Evolutionary conservation across 495 filamentous ascomycete species (phyloP), one percentile per base, ranked within the genome.

Genomic region (Neohortaea acidophila): DNA sequence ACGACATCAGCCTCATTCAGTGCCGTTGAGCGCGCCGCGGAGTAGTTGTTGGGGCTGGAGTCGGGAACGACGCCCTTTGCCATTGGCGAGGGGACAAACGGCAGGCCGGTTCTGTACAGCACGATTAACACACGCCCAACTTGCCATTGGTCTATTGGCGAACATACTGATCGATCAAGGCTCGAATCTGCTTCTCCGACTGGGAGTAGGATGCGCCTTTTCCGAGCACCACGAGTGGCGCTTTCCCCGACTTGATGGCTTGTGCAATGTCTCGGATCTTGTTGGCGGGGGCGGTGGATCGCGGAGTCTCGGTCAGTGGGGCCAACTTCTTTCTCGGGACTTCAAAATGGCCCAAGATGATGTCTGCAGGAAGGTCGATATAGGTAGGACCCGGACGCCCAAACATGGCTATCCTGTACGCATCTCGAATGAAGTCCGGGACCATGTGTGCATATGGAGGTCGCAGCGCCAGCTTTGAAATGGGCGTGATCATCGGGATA

Each of bases 51-150:
- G 0, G 65, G 59, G 45, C 75, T 70, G 0, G 64, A 66, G 49
- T 77, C 72, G 3, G 70, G 64, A 1, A 75, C 35, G 2, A 76
- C 63, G 12, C 73, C 73, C 49, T 77, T 77, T 3, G 70, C 72
- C 66, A 77, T 77, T 3, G 74, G 75, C 1, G 68, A 73, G 0
- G 73, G 70, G 2, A 79, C 55, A 52, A 77, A 77, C 2, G 69
- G 72, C 4, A 79, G 59, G 13, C 65, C 51, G 2, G 69, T 66
- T 32, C 28, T 60, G 49, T 37, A 57, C 9, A 15, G 25, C n/a
- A n/a, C n/a, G n/a, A n/a, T n/a, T n/a, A n/a, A n/a, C n/a, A n/a
- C n/a, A n/a, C n/a, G n/a, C n/a, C n/a, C n/a, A n/a, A n/a, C n/a
- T n/a, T n/a, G n/a, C n/a, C n/a, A n/a, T n/a, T n/a, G n/a, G n/a